phyloP scores from a whole-genome alignment of 495 filamentous ascomycete species.

The Penicillium diatomitis region DNA sequence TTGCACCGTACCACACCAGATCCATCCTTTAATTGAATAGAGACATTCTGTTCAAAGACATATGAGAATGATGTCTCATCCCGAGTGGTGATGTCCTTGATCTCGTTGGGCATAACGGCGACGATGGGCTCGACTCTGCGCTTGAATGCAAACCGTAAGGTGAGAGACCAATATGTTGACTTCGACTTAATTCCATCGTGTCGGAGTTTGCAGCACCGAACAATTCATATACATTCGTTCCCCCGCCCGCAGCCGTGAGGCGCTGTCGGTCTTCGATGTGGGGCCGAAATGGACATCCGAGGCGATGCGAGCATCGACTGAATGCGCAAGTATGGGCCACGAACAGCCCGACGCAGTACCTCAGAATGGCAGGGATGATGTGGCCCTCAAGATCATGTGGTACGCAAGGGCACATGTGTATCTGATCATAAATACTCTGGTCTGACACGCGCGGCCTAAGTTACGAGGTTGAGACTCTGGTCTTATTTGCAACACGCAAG shows the following conservation, averaged over 20 bases:
- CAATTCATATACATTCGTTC: slow-evolving; percentile 6
- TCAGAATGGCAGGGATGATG: too few relatives aligned
- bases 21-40: slow-evolving; percentile 21
- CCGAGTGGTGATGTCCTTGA: slow-evolving; percentile 31
- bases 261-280: slow-evolving; percentile 7
- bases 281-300: slow-evolving; percentile 24
- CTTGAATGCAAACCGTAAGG: not conserved
- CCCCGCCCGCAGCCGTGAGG: slow-evolving; percentile 3
- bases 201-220: not conserved
- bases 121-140: not conserved
- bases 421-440: slow-evolving; percentile 2
- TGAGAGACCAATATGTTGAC: not conserved
- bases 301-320: not conserved
- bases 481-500: not conserved
- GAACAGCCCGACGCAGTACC: too few relatives aligned
- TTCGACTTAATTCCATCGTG: not conserved
- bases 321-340: too few relatives aligned
- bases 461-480: not conserved
- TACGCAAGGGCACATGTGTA: not conserved
- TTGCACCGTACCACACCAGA: slow-evolving; percentile 33
- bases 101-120: slow-evolving; percentile 27
- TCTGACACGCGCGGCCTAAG: not conserved
- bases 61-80: slow-evolving; percentile 26
- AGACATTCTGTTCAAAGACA: slow-evolving; percentile 32
- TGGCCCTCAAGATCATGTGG: not conserved